Percentiles rank a stretch among this genome's conserved stretches.
Conservation (phyloP, 1,139 yeast genomes). For the Yamadazyma conglobata region DNA sequence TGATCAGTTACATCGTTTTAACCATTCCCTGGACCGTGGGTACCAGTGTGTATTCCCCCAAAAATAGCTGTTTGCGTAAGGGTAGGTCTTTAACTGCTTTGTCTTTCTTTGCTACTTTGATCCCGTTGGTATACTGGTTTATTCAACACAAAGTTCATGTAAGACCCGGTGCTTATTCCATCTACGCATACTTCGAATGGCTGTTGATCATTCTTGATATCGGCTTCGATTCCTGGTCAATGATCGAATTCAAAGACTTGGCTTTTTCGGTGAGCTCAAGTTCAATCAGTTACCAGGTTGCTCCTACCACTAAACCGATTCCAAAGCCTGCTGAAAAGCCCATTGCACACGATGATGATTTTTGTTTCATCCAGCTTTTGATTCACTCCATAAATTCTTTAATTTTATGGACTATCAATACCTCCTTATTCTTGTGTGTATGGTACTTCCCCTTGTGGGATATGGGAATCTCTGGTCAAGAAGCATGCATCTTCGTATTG, state of each 20-base stretch:
- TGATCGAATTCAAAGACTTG: constrained; percentile 61
- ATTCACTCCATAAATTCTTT: constrained; percentile 56
- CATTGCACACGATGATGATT: constrained; percentile 20
- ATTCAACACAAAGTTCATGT: constrained; percentile 89
- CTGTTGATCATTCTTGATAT: constrained; percentile 76
- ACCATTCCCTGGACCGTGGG: constrained; percentile 89
- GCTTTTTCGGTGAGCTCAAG: constrained; percentile 32
- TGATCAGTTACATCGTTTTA: constrained; percentile 83
- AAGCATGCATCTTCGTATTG: constrained; percentile 57
- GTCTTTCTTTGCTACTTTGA: constrained; percentile 63
- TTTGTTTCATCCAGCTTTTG: constrained; percentile 38
- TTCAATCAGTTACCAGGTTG: constrained; percentile 6
- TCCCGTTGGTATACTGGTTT: constrained; percentile 85
- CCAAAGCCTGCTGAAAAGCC: neutral
- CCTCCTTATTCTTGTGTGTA: constrained; percentile 78
- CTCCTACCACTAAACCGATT: neutral
- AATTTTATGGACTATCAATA: constrained; percentile 78
- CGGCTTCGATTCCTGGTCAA: constrained; percentile 78
- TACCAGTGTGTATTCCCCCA: constrained; percentile 53
- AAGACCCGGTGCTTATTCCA: constrained; percentile 90
- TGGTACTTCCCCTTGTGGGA: constrained; percentile 99
- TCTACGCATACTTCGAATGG: constrained; percentile 96
- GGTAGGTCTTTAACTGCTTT: constrained; percentile 54
- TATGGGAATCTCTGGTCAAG: constrained; percentile 97
- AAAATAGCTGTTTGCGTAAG: constrained; percentile 43